Evolutionary conservation across 2,329 filamentous ascomycete genomes (phyloP), one percentile per base, ranked within the genome.

Genomic region (Alternaria brassicicola): DNA sequence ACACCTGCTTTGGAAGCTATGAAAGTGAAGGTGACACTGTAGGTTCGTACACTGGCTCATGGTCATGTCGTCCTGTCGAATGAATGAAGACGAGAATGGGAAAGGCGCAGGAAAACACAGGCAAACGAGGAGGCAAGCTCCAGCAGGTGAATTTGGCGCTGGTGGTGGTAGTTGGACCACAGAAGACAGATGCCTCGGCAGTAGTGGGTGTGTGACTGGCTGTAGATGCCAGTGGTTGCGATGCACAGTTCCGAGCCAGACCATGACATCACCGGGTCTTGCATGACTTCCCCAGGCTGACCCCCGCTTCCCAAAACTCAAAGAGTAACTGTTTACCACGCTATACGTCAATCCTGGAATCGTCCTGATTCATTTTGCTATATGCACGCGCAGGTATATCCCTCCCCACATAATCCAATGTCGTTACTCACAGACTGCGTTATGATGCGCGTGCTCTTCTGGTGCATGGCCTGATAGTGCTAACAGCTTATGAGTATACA

Each of bases 261-360:
- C 49, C 26, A 66, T 69, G 68, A 71, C 66, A 63, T 71, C 66
- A 70, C 59, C 43, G 48, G 52, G 47, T 39, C 58, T 62, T 49
- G 55, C 57, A 50, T 59, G 43, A 63, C 58, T 59, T 62, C 52
- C 49, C 30, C 60, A 52, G 51, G 46, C 43, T 65, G 62, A 50
- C 61, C 61, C 64, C 63, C 59, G 57, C 57, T 41, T 38, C 48
- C 39, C 57, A 52, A 55, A 52, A 56, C 62, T 55, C 62, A 62
- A 64, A 64, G 66, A 67, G 50, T 61, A 51, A 52, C 48, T 57
- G 53, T 62, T 51, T 31, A 55, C 57, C 61, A 46, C 57, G 45
- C 64, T 61, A 57, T 57, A 62, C 57, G 47, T 51, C 31, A 38
- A 58, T 55, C 51, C 43, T 55, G n/a, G 15, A 19, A 35, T 26